These are phyloP conservation scores for Microcyclospora tardicrescens DNA, from an alignment of 2,329 filamentous ascomycete species.

Conservation along the genomic window DNA sequence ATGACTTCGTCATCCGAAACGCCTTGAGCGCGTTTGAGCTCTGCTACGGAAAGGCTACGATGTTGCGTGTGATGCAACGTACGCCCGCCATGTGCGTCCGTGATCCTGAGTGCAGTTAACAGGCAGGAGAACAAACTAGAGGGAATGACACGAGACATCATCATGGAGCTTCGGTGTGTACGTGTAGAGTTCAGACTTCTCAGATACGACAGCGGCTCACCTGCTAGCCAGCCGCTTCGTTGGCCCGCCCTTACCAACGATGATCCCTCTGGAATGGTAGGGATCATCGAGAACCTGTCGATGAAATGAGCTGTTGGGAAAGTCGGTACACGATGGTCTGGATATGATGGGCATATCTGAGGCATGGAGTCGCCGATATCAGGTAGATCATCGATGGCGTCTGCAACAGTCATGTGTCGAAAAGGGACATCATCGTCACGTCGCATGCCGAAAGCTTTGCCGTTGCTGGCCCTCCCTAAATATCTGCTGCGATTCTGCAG, in stretches of 20 bases:
- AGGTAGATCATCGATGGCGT: slow-evolving; percentile 50
- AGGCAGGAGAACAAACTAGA: slow-evolving; percentile 49
- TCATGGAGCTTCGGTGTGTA: slow-evolving; percentile 8
- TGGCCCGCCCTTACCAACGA: slow-evolving; percentile 19
- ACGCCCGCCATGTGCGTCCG: slow-evolving; percentile 44
- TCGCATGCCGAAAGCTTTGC: slow-evolving; percentile 45
- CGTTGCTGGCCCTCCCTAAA: slow-evolving; percentile 49
- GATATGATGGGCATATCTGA: slow-evolving; percentile 49
- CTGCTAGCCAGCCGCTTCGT: slow-evolving; percentile 12
- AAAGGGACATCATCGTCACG: slow-evolving; percentile 46
- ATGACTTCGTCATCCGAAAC: slow-evolving; percentile 59
- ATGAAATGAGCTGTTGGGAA: slow-evolving; percentile 30
- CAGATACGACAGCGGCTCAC: slow-evolving; percentile 13
- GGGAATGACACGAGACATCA: slow-evolving; percentile 43
- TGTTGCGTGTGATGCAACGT: slow-evolving; percentile 54
- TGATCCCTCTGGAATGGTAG: slow-evolving; percentile 36
- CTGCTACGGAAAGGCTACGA: slow-evolving; percentile 50
- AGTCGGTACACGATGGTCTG: slow-evolving; percentile 51
- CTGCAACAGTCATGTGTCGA: slow-evolving; percentile 37
- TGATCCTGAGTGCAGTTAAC: slow-evolving; percentile 39
- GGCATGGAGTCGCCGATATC: slow-evolving; percentile 47
- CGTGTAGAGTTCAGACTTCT: slow-evolving; percentile 12
- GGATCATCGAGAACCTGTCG: slow-evolving; percentile 44
- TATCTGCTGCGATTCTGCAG: slow-evolving; percentile 14
- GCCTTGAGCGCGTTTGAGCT: slow-evolving; percentile 56